Percentiles rank a stretch among this genome's conserved stretches.
phyloP scores from a whole-genome alignment of 768 basidiomycete species.

The Phanerodontia chrysosporium region DNA sequence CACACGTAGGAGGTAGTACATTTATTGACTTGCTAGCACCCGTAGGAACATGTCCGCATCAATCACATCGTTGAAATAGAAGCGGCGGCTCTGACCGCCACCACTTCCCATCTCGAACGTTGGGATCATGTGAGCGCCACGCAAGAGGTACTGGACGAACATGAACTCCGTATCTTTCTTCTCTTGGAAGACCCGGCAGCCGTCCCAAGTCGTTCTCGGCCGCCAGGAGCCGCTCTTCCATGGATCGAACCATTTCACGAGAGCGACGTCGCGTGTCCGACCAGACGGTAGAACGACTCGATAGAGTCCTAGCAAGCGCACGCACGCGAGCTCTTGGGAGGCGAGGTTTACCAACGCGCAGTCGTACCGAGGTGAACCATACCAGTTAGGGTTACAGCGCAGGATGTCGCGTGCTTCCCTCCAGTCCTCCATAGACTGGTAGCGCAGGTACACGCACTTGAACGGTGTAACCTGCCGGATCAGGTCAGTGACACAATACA shows the following conservation, averaged over 20 bases:
- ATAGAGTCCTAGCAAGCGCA: not conserved
- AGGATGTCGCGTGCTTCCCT: not conserved
- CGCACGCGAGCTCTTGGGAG: not conserved
- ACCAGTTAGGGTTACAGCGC: not conserved
- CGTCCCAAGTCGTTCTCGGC: not conserved
- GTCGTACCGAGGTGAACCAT: not conserved
- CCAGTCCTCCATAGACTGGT: not conserved
- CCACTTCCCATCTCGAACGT: not conserved
- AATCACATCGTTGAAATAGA: not conserved
- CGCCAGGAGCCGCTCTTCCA: not conserved
- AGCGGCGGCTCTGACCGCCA: not conserved
- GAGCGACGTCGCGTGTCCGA: not conserved
- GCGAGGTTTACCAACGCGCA: not conserved
- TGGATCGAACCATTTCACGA: not conserved
- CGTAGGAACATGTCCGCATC: not conserved
- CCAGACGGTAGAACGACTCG: not conserved
- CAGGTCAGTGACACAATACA: not conserved
- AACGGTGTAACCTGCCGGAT: not conserved
- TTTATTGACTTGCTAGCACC: not conserved
- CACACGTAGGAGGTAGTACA: not conserved
- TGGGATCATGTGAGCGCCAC: not conserved
- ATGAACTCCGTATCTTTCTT: not conserved
- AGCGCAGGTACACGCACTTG: not conserved
- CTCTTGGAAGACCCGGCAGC: not conserved
- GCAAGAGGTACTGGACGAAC: not conserved